Conservation (phyloP, 2,329 filamentous ascomycete species). For the Seiridium cupressi region DNA sequence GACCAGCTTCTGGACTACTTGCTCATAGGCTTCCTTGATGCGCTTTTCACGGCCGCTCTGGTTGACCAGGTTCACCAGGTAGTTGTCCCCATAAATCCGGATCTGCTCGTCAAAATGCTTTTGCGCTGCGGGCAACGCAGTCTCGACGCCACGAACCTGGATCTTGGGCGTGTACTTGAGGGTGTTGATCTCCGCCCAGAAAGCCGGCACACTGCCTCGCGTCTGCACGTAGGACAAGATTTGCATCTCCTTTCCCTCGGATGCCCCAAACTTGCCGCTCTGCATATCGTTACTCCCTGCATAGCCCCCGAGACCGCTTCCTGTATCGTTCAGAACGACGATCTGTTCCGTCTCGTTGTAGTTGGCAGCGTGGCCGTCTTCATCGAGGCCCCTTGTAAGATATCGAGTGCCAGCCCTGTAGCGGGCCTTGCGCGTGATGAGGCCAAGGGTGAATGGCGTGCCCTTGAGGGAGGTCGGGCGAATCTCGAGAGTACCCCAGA, state of each 20-base stretch:
- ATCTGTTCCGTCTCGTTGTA: constrained; percentile 98
- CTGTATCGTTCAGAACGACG: constrained; percentile 80
- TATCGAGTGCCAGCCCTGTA: constrained; percentile 90
- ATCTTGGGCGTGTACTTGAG: constrained; percentile 89
- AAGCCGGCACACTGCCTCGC: constrained; percentile 90
- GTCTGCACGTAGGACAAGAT: constrained; percentile 95
- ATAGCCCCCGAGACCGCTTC: constrained; percentile 74
- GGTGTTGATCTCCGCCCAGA: constrained; percentile 94
- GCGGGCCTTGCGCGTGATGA: constrained; percentile 87
- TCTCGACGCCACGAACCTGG: constrained; percentile 81
- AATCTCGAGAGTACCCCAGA: constrained; percentile 95
- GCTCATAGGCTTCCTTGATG: constrained; percentile 92
- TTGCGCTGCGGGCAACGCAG: constrained; percentile 73
- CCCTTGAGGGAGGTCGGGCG: constrained; percentile 82
- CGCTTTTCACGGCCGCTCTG: constrained; percentile 87
- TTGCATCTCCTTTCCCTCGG: constrained; percentile 72
- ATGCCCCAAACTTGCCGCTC: constrained; percentile 64
- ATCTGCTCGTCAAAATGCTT: constrained; percentile 95
- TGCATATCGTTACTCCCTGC: constrained; percentile 74
- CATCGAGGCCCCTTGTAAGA: constrained; percentile 91
- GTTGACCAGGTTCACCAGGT: constrained; percentile 95
- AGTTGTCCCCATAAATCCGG: constrained; percentile 90
- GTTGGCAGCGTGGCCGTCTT: constrained; percentile 93
- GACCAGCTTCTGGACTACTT: constrained; percentile 76
- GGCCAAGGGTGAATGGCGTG: constrained; percentile 76